Base-by-base conservation (phyloP, 805 yeast genomes). In the Candida sithepensis region DNA sequence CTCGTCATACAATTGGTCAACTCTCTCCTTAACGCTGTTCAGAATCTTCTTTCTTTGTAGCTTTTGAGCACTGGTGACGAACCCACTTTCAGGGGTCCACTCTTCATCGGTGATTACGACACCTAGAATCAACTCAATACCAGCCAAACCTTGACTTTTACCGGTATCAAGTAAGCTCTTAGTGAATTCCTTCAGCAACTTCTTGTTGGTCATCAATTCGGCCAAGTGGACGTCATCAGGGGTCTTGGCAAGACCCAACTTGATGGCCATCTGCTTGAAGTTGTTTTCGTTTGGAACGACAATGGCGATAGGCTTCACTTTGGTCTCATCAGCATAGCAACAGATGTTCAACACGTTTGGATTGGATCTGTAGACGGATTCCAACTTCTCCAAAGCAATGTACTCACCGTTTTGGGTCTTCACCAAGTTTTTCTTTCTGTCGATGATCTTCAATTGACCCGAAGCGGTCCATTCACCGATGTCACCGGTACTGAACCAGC, bases 71-170 rank as follows among this genome's bases (percentile, higher is more conserved):
- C 95, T 83, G 14, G 98, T 90, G 48, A 92, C 95, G 56, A 73
- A 88, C 0, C 97, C 98, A 64, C 82, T 88, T 69, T 89, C 94
- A 39, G 99, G 98, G 37, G 98, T 94, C 98, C 99, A 94, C 73
- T 94, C 99, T 44, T 82, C 92, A 55, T 88, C 91, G 48, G 82
- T 76, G 50, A 94, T 67, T 13, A 85, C 89, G 51, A 85, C 75
- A 56, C 91, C 96, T 54, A 80, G 81, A 48, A 94, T 64, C 54
- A 92, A 73, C 70, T 94, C 98, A 56, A 89, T 91, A 50, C 96
- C 96, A 43, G 69, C 73, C 55, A 94, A 78, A 9, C 96, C 96
- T 65, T 84, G 91, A 18, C 78, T 57, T 68, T 79, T 84, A 58
- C 90, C 99, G 8, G 97, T 88, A 22, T 77, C 76, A 46, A 86